Percentiles rank a stretch among this genome's conserved stretches.
These are phyloP conservation scores for Phialophora macrospora DNA, from an alignment of 2,329 filamentous ascomycete genomes.

Conservation along the genomic window DNA sequence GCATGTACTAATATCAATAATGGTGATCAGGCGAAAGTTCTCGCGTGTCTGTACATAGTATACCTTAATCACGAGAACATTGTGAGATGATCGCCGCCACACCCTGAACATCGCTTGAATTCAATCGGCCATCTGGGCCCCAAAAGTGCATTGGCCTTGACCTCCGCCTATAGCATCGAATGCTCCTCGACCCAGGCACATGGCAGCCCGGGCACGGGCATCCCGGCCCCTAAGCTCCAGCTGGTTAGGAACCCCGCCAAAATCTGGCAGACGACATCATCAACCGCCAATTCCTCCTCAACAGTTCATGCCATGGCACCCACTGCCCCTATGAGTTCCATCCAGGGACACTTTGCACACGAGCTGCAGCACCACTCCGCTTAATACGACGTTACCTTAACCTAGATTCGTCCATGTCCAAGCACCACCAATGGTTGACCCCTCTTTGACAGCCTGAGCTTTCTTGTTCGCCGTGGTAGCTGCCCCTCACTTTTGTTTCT, in stretches of 20 bases:
- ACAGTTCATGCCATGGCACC: conserved; percentile 7
- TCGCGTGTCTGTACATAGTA: conserved; percentile 5
- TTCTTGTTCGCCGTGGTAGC: conserved; percentile 8
- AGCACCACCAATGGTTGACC: conserved; percentile 19
- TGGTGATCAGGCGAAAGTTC: conserved; percentile 9
- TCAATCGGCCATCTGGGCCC: background rate
- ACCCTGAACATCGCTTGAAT: background rate
- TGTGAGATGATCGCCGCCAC: background rate
- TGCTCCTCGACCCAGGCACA: background rate
- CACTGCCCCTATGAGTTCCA: background rate
- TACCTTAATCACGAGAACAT: conserved; percentile 6
- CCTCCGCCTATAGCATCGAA: background rate
- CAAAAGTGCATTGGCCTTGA: background rate
- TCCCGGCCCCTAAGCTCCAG: background rate
- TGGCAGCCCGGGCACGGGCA: background rate
- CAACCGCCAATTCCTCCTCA: background rate
- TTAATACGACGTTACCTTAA: conserved; percentile 18
- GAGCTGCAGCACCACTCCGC: conserved; percentile 17
- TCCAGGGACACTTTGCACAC: background rate
- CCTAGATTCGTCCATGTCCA: conserved; percentile 15
- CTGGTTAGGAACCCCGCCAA: background rate
- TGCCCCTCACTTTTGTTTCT: conserved; percentile 27
- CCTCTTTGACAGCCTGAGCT: conserved; percentile 19
- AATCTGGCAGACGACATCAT: conserved; percentile 7
- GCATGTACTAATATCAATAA: conserved; percentile 16